A percentile compares a stretch with the other conserved stretches of the same genome.
Conservation (phyloP, 2,329 filamentous ascomycete species). For the Phialocephala subalpina region DNA sequence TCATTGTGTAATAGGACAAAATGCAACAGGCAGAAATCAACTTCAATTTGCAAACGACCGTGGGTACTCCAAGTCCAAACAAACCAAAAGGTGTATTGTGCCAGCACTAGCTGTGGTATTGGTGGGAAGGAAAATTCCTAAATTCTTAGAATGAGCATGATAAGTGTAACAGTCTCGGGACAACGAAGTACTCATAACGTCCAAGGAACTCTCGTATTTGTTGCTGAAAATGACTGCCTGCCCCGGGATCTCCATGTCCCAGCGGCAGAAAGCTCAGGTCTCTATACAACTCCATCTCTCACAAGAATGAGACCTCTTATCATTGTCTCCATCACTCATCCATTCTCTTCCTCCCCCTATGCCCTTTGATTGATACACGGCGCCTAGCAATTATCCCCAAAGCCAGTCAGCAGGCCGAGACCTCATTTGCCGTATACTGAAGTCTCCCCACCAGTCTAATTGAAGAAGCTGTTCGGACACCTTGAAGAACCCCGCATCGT, state of each 20-base stretch:
- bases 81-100: neutral
- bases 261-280: conserved; percentile 28
- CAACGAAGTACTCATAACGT: neutral
- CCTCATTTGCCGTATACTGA: conserved; percentile 35
- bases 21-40: neutral
- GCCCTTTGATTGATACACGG: conserved; percentile 38
- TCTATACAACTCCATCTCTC: conserved; percentile 36
- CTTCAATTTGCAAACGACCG: neutral
- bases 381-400: conserved; percentile 23
- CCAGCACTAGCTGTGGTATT: conserved; percentile 1
- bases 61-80: neutral
- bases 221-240: conserved; percentile 39
- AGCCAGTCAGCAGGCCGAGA: conserved; percentile 21
- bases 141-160: neutral
- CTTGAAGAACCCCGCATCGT: conserved; percentile 24
- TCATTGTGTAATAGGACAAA: no score
- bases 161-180: neutral
- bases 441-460: conserved; percentile 19
- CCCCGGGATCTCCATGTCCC: conserved; percentile 18
- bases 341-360: conserved; percentile 8
- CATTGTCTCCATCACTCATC: conserved; percentile 25
- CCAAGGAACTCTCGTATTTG: conserved; percentile 39
- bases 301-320: conserved; percentile 31
- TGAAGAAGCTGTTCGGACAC: conserved; percentile 12
- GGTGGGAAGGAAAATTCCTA: neutral